Conservation (phyloP, 768 basidiomycete species). For the Suillus subalutaceus region DNA sequence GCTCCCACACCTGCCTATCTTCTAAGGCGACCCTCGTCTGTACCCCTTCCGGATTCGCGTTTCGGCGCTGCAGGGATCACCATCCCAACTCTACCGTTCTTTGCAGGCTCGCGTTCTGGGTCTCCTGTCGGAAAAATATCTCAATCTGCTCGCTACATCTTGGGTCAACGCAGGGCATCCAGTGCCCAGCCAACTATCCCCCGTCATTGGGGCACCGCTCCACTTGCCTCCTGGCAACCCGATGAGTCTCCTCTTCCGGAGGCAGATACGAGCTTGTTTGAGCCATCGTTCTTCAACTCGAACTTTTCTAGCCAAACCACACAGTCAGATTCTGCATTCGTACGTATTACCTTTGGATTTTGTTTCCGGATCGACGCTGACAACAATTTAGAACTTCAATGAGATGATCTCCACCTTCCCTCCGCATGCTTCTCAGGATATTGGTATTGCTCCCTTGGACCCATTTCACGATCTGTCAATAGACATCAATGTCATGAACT, state of each 20-base stretch:
- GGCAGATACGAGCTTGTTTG: constrained; percentile 50
- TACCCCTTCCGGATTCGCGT: constrained; percentile 53
- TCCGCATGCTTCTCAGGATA: constrained; percentile 20
- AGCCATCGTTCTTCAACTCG: constrained; percentile 40
- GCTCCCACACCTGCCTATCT: constrained; percentile 31
- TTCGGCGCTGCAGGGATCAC: constrained; percentile 39
- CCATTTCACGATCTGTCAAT: constrained; percentile 20
- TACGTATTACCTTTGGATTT: constrained; percentile 13
- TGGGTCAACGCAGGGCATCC: constrained; percentile 53
- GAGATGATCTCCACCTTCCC: constrained; percentile 29
- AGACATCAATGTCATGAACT: constrained; percentile 11
- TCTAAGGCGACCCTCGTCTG: constrained; percentile 62
- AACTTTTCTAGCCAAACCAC: constrained; percentile 29
- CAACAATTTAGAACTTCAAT: constrained; percentile 21
- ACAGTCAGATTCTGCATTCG: constrained; percentile 19
- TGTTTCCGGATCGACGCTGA: not conserved
- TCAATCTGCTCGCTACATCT: constrained; percentile 41
- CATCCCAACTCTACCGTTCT: constrained; percentile 45
- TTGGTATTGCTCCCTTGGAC: constrained; percentile 31
- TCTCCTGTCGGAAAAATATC: constrained; percentile 51
- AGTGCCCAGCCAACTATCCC: constrained; percentile 45
- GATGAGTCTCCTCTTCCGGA: constrained; percentile 55
- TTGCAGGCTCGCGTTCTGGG: constrained; percentile 40
- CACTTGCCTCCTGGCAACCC: constrained; percentile 36
- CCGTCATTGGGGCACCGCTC: constrained; percentile 27